Conservation (phyloP, 768 basidiomycete genomes). For the Lentinula edodes region DNA sequence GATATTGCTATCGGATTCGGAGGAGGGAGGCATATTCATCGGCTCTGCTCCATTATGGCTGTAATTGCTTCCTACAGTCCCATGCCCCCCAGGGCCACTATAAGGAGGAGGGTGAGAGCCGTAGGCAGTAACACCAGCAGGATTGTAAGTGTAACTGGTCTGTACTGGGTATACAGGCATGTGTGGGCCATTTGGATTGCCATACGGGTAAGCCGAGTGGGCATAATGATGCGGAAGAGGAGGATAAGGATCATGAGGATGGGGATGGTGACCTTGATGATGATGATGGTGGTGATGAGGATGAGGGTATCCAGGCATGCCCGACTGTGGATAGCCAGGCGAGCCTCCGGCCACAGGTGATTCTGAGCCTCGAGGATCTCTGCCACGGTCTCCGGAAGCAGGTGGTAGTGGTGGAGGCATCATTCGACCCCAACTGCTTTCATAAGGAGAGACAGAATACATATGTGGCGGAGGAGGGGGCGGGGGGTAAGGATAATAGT, state of each 20-base stretch:
- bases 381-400: background rate
- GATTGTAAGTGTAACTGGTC: background rate
- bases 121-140: background rate
- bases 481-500: constrained; percentile 2
- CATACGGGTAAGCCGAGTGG: background rate
- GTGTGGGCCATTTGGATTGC: background rate
- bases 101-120: background rate
- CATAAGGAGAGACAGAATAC: background rate
- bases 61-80: background rate
- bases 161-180: background rate
- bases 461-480: background rate
- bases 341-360: background rate
- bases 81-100: background rate
- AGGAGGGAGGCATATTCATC: background rate
- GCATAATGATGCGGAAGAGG: background rate
- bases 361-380: background rate
- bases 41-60: background rate
- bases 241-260: background rate
- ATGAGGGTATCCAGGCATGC: background rate
- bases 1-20: background rate
- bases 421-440: background rate
- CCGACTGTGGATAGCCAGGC: background rate
- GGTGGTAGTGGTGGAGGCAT: background rate
- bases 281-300: background rate
- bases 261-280: background rate